These are phyloP conservation scores for Arabis alpina DNA, from an alignment of 345 rosid genomes.

Conservation along the genomic window DNA sequence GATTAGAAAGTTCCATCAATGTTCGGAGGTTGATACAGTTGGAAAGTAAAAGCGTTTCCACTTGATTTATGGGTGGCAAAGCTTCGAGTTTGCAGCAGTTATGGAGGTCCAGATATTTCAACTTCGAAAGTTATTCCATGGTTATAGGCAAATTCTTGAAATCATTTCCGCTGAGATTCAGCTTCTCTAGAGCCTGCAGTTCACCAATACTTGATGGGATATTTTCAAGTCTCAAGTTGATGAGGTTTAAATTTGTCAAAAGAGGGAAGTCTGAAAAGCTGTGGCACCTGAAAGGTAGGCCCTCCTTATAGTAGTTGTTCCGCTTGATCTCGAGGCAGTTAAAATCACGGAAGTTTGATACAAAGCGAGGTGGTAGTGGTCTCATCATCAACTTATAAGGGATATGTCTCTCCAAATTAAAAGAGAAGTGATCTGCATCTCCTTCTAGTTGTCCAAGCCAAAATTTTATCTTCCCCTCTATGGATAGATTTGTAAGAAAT, in stretches of 20 bases:
- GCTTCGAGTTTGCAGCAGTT: neutral
- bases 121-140: neutral
- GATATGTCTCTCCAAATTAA: neutral
- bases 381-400: neutral
- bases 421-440: slow-evolving; percentile 6
- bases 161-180: neutral
- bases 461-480: neutral
- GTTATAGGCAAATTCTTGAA: neutral
- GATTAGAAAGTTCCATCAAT: neutral
- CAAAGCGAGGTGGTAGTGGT: neutral
- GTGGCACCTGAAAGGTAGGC: neutral
- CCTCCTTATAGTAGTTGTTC: neutral
- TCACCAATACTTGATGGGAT: neutral
- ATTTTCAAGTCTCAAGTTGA: neutral
- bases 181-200: neutral
- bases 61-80: neutral
- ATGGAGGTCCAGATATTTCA: neutral
- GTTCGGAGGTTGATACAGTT: neutral
- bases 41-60: slow-evolving; percentile 14
- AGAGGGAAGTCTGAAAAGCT: neutral
- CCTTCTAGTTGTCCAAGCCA: neutral
- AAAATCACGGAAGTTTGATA: neutral
- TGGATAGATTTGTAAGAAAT: neutral
- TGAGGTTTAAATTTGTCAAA: neutral
- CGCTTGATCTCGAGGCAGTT: neutral